These are phyloP conservation scores for Coemansia sp. DNA, from an alignment of 192 early-diverging fungal species.

Conservation along the genomic window DNA sequence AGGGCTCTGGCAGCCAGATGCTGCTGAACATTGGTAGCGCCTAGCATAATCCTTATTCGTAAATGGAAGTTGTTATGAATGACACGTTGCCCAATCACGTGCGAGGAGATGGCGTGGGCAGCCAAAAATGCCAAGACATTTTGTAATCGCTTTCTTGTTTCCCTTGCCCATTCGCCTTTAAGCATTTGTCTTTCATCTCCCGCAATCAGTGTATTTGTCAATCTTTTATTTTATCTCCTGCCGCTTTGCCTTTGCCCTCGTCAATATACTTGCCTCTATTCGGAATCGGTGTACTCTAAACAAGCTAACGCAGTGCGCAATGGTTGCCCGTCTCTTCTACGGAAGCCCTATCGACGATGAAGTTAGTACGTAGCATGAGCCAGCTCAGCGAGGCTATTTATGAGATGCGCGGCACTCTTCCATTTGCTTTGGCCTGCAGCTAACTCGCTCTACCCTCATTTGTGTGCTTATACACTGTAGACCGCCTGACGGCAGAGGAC, in stretches of 20 bases:
- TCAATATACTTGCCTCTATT: too few relatives aligned
- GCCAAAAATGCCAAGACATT: too few relatives aligned
- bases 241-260: too few relatives aligned
- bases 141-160: too few relatives aligned
- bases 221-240: neutral
- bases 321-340: constrained; percentile 56
- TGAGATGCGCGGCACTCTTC: neutral
- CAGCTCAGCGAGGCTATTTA: neutral
- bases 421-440: neutral
- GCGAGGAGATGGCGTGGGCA: neutral
- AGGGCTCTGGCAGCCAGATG: constrained; percentile 68
- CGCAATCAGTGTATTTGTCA: too few relatives aligned
- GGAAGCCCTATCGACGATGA: constrained; percentile 56
- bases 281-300: neutral
- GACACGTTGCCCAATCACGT: constrained; percentile 4
- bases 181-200: too few relatives aligned
- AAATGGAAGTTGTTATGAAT: neutral
- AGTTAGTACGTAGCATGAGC: constrained; percentile 40
- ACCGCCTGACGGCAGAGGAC: constrained; percentile 89
- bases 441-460: neutral
- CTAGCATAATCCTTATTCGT: constrained; percentile 8
- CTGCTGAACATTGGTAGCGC: constrained; percentile 70
- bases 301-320: constrained; percentile 6
- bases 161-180: too few relatives aligned
- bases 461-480: constrained; percentile 41